A percentile compares a stretch with the other conserved stretches of the same genome.
phyloP scores from a whole-genome alignment of 257 asterid genomes.

The Nemophila menziesii region DNA sequence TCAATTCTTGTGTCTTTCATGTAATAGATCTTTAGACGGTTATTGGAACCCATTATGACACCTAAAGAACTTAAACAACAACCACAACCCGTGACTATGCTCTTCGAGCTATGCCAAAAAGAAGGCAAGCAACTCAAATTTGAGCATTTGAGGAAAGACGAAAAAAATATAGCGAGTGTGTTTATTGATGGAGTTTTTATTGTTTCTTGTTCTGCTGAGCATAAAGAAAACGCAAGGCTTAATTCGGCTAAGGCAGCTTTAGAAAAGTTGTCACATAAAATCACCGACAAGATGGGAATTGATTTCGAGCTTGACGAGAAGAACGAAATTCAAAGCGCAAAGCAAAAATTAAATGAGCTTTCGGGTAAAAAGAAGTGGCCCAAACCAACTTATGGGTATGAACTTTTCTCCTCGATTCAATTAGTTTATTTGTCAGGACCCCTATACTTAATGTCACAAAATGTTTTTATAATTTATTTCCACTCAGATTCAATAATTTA shows the following conservation, averaged over 20 bases:
- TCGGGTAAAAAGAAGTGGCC: constrained; percentile 76
- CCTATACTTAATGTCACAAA: no score
- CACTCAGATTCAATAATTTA: background rate
- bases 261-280: constrained; percentile 17
- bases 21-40: constrained; percentile 36
- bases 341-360: constrained; percentile 52
- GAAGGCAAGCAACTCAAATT: constrained; percentile 46
- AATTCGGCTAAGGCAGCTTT: constrained; percentile 74
- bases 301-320: constrained; percentile 23
- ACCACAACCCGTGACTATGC: constrained; percentile 78
- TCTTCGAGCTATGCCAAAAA: constrained; percentile 60
- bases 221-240: constrained; percentile 63
- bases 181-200: constrained; percentile 44
- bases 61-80: constrained; percentile 41
- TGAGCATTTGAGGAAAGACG: constrained; percentile 30
- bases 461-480: constrained; percentile 1
- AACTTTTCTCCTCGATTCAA: background rate
- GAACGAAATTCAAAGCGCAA: constrained; percentile 42
- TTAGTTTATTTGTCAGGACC: no score
- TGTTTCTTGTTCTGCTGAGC: constrained; percentile 48
- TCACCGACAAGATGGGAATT: background rate
- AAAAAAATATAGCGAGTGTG: constrained; percentile 35
- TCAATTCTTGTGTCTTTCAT: constrained; percentile 6
- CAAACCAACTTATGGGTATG: constrained; percentile 57
- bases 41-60: constrained; percentile 58